Conservation (phyloP, 2,329 filamentous ascomycete genomes). For the Cladophialophora yegresii region DNA sequence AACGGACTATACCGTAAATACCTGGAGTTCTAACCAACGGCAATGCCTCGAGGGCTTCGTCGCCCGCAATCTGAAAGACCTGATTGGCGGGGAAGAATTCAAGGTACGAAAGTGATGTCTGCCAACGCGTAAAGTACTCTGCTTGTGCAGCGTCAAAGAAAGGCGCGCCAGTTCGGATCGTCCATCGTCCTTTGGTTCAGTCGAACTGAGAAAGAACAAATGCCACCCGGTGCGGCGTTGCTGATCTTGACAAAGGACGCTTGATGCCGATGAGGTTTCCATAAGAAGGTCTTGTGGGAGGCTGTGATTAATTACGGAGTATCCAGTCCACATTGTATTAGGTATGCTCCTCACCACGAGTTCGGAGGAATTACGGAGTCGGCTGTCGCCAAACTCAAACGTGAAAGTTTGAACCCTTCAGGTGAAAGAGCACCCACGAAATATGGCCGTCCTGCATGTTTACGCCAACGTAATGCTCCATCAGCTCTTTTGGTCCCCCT, state of each 20-base stretch:
- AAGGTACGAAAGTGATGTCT: neutral
- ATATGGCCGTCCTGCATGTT: no score
- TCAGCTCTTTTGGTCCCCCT: neutral
- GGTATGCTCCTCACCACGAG: no score
- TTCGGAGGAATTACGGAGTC: no score
- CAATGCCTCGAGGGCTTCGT: neutral
- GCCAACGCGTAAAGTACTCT: neutral
- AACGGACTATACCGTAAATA: no score
- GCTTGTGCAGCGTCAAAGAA: neutral
- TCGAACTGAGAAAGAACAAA: neutral
- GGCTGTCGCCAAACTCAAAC: neutral
- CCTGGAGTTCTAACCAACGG: neutral
- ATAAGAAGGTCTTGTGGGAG: no score
- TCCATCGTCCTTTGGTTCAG: neutral
- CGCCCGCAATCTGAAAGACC: neutral
- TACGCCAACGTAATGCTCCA: neutral
- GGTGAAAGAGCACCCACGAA: neutral
- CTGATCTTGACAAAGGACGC: no score
- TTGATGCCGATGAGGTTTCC: no score
- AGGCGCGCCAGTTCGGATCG: neutral
- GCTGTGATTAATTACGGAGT: no score
- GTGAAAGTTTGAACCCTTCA: neutral
- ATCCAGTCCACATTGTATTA: no score
- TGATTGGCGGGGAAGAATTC: neutral
- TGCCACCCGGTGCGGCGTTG: no score